These are phyloP conservation scores for Turnera subulata DNA, from an alignment of 345 rosid genomes.

Conservation along the genomic window DNA sequence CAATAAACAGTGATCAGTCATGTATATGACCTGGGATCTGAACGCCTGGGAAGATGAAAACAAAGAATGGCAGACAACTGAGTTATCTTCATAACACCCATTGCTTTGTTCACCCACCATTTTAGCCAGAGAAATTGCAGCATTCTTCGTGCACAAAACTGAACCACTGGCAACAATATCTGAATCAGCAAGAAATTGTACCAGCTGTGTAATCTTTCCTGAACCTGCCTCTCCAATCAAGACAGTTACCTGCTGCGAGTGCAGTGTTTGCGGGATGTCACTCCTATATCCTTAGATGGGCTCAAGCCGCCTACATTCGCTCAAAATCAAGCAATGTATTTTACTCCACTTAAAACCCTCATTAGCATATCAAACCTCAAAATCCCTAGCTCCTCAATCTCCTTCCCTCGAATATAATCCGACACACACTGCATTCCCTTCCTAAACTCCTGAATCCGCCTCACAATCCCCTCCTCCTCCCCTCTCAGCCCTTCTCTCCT, in stretches of 20 bases:
- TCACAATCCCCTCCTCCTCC: slow-evolving; percentile 37
- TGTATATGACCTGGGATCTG: slow-evolving; percentile 56
- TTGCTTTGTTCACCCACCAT: slow-evolving; percentile 74
- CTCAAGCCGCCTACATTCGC: slow-evolving; percentile 71
- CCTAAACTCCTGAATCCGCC: slow-evolving; percentile 52
- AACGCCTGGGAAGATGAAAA: slow-evolving; percentile 56
- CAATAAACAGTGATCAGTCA: slow-evolving; percentile 83
- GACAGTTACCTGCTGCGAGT: slow-evolving; percentile 52
- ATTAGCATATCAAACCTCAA: slow-evolving; percentile 32
- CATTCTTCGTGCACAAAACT: slow-evolving; percentile 81
- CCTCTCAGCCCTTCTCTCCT: slow-evolving; percentile 25
- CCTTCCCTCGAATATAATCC: slow-evolving; percentile 34
- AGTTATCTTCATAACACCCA: slow-evolving; percentile 57
- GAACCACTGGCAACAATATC: slow-evolving; percentile 52
- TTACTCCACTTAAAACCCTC: slow-evolving; percentile 42
- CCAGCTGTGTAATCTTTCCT: slow-evolving; percentile 91
- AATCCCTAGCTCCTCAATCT: slow-evolving; percentile 21
- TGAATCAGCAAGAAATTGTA: slow-evolving; percentile 88
- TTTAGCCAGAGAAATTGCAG: slow-evolving; percentile 63
- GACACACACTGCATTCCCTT: slow-evolving; percentile 46
- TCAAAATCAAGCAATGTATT: slow-evolving; percentile 42
- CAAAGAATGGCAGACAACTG: slow-evolving; percentile 45
- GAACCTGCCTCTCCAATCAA: slow-evolving; percentile 95
- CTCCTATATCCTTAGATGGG: slow-evolving; percentile 62
- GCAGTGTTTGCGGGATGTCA: slow-evolving; percentile 44